Conservation (phyloP, 1,284 basidiomycete species). For the Pseudozyma hubeiensis region DNA sequence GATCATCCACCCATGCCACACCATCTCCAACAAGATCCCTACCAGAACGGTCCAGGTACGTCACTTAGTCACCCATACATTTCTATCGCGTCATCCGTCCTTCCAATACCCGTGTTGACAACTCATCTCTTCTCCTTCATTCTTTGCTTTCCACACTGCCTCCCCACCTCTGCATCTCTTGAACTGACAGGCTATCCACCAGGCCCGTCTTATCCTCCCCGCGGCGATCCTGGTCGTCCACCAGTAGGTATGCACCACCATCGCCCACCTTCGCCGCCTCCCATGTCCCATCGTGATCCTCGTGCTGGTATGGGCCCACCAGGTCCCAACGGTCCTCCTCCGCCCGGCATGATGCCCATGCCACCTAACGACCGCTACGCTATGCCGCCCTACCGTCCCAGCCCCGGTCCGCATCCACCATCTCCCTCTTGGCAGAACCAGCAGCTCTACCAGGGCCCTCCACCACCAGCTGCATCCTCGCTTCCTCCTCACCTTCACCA, state of each 20-base stretch:
- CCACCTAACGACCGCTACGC: slow-evolving; percentile 41
- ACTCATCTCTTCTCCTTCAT: neutral
- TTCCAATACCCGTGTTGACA: neutral
- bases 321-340: slow-evolving; percentile 35
- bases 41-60: slow-evolving; percentile 47
- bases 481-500: slow-evolving; percentile 47
- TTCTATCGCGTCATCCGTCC: neutral
- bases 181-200: slow-evolving; percentile 34
- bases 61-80: neutral
- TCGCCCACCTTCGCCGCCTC: slow-evolving; percentile 41
- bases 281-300: slow-evolving; percentile 42
- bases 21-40: slow-evolving; percentile 42
- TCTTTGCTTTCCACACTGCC: no score
- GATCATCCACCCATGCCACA: slow-evolving; percentile 51
- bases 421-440: slow-evolving; percentile 53
- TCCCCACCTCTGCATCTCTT: no score
- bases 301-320: slow-evolving; percentile 41
- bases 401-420: slow-evolving; percentile 38
- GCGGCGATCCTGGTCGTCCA: slow-evolving; percentile 35
- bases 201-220: slow-evolving; percentile 36
- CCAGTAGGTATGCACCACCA: slow-evolving; percentile 43
- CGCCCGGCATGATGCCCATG: slow-evolving; percentile 47
- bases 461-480: slow-evolving; percentile 28
- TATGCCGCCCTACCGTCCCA: slow-evolving; percentile 40
- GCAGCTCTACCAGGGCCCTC: slow-evolving; percentile 39